Evolutionary conservation across 2,329 filamentous ascomycete genomes (phyloP).

Genomic region (Trichoderma polysporum): DNA sequence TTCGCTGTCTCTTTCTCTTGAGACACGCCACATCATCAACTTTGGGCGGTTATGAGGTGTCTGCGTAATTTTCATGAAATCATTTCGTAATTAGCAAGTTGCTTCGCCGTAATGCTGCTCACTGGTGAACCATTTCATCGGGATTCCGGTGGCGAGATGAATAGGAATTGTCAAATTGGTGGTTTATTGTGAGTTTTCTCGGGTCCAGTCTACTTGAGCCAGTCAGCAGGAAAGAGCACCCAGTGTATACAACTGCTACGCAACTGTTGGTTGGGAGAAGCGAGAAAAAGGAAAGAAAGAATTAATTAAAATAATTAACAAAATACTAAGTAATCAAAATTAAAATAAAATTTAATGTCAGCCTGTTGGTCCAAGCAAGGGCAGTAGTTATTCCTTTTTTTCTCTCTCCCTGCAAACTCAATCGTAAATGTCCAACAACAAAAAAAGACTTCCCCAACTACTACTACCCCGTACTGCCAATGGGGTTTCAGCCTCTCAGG

Average conservation of each 20-base stretch:
- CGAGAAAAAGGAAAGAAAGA: background rate
- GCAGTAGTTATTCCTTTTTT: background rate
- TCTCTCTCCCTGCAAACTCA: background rate
- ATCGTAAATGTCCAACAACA: background rate
- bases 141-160: constrained; percentile 1
- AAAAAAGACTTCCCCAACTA: background rate
- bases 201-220: background rate
- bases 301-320: background rate
- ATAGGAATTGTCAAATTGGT: background rate
- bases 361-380: background rate
- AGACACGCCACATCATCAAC: background rate
- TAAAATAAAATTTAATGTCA: background rate
- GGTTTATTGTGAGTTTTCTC: constrained; percentile 1
- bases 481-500: background rate
- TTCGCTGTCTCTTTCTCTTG: background rate
- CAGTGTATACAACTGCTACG: background rate
- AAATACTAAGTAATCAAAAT: background rate
- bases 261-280: background rate
- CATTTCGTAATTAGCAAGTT: background rate
- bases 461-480: background rate
- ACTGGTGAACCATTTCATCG: background rate
- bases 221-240: background rate
- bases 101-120: background rate
- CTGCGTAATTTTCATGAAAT: too few species aligned
- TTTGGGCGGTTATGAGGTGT: too few species aligned